Evolutionary conservation across 2,329 filamentous ascomycete species (phyloP).

Genomic region (Colletotrichum coccodes): DNA sequence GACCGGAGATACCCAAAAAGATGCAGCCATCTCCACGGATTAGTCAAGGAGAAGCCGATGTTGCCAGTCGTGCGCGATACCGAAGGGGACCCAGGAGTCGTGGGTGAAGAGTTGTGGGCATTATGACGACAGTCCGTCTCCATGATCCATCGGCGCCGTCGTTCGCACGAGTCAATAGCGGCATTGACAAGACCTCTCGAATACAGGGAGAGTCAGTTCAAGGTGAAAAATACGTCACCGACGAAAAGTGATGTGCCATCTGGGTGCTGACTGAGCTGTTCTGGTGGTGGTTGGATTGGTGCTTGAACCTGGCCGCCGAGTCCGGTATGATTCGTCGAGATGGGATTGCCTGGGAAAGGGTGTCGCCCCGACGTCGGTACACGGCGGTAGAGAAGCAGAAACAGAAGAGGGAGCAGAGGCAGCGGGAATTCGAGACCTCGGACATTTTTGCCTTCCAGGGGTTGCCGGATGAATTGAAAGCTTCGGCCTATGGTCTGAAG

Average conservation of each 20-base stretch:
- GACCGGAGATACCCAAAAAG: constrained; percentile 23
- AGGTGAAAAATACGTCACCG: constrained; percentile 20
- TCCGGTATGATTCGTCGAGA: constrained; percentile 21
- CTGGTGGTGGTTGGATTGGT: not conserved
- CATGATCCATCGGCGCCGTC: constrained; percentile 18
- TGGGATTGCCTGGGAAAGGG: constrained; percentile 1
- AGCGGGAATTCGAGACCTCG: not conserved
- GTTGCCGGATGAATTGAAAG: constrained; percentile 23
- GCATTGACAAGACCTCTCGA: constrained; percentile 3
- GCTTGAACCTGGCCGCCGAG: constrained; percentile 2
- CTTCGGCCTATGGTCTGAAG: not conserved
- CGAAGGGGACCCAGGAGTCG: constrained; percentile 13
- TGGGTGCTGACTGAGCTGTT: constrained; percentile 27
- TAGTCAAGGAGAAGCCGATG: constrained; percentile 28
- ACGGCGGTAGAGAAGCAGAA: not conserved
- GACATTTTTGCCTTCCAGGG: constrained; percentile 22
- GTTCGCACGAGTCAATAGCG: constrained; percentile 27
- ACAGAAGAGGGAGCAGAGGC: not conserved
- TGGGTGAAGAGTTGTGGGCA: constrained; percentile 24
- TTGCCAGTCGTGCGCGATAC: constrained; percentile 16
- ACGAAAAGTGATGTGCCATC: not conserved
- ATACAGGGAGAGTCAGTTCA: constrained; percentile 7
- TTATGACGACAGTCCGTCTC: constrained; percentile 31
- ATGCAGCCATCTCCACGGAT: constrained; percentile 29
- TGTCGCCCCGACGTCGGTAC: constrained; percentile 19